phyloP scores from a whole-genome alignment of 208 protist species.

The Trypanosoma melophagium region DNA sequence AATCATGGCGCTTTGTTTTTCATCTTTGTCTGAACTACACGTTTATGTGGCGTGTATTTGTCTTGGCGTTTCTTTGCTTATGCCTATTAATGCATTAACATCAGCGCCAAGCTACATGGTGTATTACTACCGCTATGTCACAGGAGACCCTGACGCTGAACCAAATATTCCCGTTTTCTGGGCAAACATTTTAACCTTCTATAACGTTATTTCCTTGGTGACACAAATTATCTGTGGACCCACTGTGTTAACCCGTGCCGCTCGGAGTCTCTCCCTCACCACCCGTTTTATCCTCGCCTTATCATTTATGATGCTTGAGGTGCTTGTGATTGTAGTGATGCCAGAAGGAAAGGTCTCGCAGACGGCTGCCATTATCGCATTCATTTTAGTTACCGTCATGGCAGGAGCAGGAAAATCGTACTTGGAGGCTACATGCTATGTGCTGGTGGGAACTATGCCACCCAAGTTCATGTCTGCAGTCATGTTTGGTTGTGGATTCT shows the following conservation, averaged over 20 bases:
- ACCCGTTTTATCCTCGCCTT: conserved; percentile 54
- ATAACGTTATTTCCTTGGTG: conserved; percentile 69
- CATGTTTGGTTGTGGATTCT: conserved; percentile 87
- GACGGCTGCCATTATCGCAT: conserved; percentile 55
- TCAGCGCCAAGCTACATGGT: conserved; percentile 82
- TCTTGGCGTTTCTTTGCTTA: conserved; percentile 83
- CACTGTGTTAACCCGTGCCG: conserved; percentile 59
- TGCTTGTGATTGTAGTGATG: conserved; percentile 64
- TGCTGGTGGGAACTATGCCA: conserved; percentile 71
- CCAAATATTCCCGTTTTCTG: conserved; percentile 55
- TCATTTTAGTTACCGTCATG: conserved; percentile 60
- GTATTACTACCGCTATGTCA: conserved; percentile 83
- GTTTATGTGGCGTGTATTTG: conserved; percentile 79
- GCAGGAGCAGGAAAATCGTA: conserved; percentile 76
- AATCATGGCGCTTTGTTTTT: conserved; percentile 36
- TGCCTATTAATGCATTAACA: conserved; percentile 87
- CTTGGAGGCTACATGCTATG: conserved; percentile 84
- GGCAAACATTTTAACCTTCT: conserved; percentile 79
- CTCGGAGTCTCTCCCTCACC: conserved; percentile 52
- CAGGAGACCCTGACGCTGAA: conserved; percentile 41
- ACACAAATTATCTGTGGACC: conserved; percentile 68
- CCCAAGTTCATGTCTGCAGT: conserved; percentile 82
- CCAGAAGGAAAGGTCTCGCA: conserved; percentile 45
- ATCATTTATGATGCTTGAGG: conserved; percentile 62
- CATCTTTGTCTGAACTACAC: conserved; percentile 47